phyloP scores from a whole-genome alignment of 148 eudicot species.

The Rhododendron williamsianum region DNA sequence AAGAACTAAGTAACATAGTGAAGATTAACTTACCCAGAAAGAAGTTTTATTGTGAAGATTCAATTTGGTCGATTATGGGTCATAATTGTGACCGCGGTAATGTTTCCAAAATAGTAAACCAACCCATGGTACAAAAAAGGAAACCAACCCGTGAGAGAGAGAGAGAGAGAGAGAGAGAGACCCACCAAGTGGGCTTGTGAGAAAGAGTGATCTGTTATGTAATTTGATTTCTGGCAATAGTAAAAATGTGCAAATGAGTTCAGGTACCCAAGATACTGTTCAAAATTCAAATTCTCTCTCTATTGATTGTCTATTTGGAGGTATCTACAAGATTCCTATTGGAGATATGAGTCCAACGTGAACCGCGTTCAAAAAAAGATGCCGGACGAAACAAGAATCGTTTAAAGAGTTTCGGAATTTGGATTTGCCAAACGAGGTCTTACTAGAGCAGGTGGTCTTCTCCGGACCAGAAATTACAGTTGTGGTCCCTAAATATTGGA shows the following conservation, averaged over 20 bases:
- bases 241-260: background rate
- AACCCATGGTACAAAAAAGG: background rate
- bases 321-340: background rate
- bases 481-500: background rate
- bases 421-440: background rate
- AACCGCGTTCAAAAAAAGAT: background rate
- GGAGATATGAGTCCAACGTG: background rate
- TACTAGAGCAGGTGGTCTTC: background rate
- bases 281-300: background rate
- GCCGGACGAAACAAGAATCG: background rate
- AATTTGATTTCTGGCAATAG: background rate
- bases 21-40: background rate
- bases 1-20: background rate
- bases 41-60: background rate
- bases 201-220: background rate
- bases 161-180: background rate
- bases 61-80: background rate
- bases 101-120: background rate
- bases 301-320: background rate
- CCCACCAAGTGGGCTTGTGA: background rate
- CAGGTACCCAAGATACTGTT: background rate
- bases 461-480: background rate
- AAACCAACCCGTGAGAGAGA: no score
- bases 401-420: background rate
- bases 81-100: background rate